These are phyloP conservation scores for Cutaneotrichosporon cavernicola DNA, from an alignment of 1,284 basidiomycete genomes.

Conservation along the genomic window DNA sequence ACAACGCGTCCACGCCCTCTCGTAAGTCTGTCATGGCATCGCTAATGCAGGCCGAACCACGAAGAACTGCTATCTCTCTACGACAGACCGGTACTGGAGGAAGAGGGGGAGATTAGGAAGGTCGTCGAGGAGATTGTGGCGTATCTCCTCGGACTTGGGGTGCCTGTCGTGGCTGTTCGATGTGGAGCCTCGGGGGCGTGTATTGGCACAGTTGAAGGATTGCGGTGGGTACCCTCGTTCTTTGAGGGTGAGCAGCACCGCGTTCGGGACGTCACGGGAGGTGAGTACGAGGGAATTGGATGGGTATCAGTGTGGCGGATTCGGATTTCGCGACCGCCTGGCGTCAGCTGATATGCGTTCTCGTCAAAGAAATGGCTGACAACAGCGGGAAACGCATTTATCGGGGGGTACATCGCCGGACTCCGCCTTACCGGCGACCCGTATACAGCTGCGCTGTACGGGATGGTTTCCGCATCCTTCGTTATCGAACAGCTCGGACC, in stretches of 20 bases:
- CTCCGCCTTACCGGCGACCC: conserved; percentile 36
- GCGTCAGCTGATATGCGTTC: too few relatives aligned
- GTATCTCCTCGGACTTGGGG: conserved; percentile 33
- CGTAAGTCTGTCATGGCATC: conserved; percentile 7
- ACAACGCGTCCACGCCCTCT: conserved; percentile 33
- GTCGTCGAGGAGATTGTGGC: conserved; percentile 31
- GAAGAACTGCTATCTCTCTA: conserved; percentile 45
- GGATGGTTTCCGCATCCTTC: conserved; percentile 46
- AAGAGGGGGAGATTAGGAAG: conserved; percentile 18
- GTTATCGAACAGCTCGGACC: conserved; percentile 47
- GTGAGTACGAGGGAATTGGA: not conserved
- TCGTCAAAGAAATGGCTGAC: conserved; percentile 16
- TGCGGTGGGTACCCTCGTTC: conserved; percentile 44
- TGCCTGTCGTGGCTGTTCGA: conserved; percentile 37
- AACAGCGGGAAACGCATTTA: conserved; percentile 48
- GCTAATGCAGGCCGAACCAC: conserved; percentile 36
- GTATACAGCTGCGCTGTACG: conserved; percentile 44
- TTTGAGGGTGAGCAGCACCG: conserved; percentile 25
- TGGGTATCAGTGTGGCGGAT: too few relatives aligned
- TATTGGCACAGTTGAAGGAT: conserved; percentile 37
- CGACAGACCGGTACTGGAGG: conserved; percentile 19
- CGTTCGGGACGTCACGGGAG: conserved; percentile 35
- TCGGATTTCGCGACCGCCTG: too few relatives aligned
- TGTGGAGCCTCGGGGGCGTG: conserved; percentile 44
- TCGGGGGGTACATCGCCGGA: conserved; percentile 48